Evolutionary conservation across 2,329 filamentous ascomycete species (phyloP).

Genomic region (Penicillium freii): DNA sequence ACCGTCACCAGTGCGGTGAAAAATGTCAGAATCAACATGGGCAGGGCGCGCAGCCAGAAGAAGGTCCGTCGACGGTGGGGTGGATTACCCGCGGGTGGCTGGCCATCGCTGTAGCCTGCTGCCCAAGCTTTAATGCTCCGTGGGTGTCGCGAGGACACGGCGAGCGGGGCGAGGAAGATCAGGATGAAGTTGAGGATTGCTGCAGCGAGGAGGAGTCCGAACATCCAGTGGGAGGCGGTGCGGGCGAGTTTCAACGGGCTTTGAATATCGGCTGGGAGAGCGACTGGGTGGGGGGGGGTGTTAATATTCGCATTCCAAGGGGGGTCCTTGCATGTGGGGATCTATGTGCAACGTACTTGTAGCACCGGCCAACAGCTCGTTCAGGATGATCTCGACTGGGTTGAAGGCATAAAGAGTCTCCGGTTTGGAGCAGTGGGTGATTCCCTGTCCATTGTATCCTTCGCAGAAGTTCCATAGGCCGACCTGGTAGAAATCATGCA

Average conservation of each 20-base stretch:
- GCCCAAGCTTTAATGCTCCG: constrained; percentile 34
- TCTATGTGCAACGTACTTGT: constrained; percentile 56
- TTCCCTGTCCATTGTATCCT: constrained; percentile 67
- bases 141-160: constrained; percentile 42
- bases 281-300: constrained; percentile 53
- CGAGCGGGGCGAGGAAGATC: constrained; percentile 62
- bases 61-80: constrained; percentile 39
- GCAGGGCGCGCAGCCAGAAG: constrained; percentile 55
- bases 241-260: constrained; percentile 72
- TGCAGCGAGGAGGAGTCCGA: constrained; percentile 76
- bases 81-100: constrained; percentile 19
- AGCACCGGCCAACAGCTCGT: constrained; percentile 76
- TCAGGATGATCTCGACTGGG: constrained; percentile 75
- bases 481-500: constrained; percentile 93
- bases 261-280: constrained; percentile 70
- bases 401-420: constrained; percentile 83
- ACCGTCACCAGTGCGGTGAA: constrained; percentile 65
- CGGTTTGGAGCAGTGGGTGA: constrained; percentile 72
- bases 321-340: background rate
- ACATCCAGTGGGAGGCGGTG: constrained; percentile 80
- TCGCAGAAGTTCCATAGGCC: constrained; percentile 92
- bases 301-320: background rate
- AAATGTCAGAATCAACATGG: constrained; percentile 66
- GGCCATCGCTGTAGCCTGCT: constrained; percentile 13
- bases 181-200: constrained; percentile 69